These are phyloP conservation scores for Colletotrichum destructivum DNA, from an alignment of 2,329 filamentous ascomycete species.

Conservation along the genomic window DNA sequence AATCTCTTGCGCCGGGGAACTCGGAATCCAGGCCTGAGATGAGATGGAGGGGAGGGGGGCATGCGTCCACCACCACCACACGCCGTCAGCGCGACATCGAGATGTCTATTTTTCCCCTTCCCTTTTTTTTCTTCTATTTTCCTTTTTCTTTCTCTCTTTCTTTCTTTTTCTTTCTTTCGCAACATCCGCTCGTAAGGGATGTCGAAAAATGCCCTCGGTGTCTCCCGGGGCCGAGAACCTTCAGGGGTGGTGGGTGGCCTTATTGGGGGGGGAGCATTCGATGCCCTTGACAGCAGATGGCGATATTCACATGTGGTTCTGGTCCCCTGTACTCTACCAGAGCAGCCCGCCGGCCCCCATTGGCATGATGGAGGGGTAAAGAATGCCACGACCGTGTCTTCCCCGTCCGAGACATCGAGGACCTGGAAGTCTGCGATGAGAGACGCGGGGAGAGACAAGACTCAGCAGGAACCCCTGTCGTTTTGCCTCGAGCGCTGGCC, in stretches of 20 bases:
- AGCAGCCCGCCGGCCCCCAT: no score
- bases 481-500: constrained; percentile 14
- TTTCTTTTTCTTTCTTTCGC: background rate
- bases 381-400: constrained; percentile 15
- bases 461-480: constrained; percentile 12
- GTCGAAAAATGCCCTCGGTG: constrained; percentile 12
- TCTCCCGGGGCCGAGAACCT: constrained; percentile 15
- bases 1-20: constrained; percentile 9
- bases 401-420: constrained; percentile 9
- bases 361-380: constrained; percentile 1
- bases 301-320: constrained; percentile 26
- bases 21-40: constrained; percentile 4
- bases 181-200: constrained; percentile 17
- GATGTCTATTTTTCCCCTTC: background rate
- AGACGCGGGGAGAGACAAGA: constrained; percentile 15
- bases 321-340: background rate
- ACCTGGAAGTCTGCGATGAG: constrained; percentile 12
- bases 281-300: background rate
- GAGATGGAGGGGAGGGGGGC: background rate
- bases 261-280: background rate
- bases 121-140: background rate
- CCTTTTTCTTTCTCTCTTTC: background rate
- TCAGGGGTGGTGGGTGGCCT: background rate
- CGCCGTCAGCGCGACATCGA: constrained; percentile 1
- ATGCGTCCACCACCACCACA: background rate